phyloP scores from a whole-genome alignment of 2,329 filamentous ascomycete genomes.

The Cladosporium phlei region DNA sequence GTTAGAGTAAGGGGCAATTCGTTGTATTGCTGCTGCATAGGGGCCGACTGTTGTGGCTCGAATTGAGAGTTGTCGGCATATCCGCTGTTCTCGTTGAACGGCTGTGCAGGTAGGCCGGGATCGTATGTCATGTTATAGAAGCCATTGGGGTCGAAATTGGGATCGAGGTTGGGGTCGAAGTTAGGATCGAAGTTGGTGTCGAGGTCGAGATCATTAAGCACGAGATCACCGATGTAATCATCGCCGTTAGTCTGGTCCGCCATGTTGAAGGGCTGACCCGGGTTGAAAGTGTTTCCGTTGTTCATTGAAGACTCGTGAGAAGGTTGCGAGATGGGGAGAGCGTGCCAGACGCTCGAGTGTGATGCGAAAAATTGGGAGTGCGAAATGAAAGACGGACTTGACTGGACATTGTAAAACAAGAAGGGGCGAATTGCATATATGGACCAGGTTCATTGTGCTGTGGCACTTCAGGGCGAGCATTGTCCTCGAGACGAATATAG shows the following conservation, averaged over 20 bases:
- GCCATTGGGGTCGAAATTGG: no score
- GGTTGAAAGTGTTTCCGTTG: neutral
- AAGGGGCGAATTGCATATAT: neutral
- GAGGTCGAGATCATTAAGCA: neutral
- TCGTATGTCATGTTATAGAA: no score
- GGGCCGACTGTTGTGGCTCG: neutral
- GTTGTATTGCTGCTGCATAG: neutral
- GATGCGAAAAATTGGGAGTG: neutral
- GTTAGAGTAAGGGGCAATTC: neutral
- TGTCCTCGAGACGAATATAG: neutral
- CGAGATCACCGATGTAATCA: neutral
- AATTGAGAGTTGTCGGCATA: neutral
- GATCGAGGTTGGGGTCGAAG: no score
- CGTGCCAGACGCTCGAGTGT: constrained; percentile 8
- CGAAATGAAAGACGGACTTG: neutral
- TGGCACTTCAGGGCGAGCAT: neutral
- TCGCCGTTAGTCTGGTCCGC: neutral
- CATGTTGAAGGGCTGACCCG: neutral
- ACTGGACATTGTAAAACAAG: neutral
- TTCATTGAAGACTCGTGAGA: neutral
- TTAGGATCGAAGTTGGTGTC: neutral
- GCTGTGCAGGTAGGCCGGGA: no score
- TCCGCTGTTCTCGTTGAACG: neutral
- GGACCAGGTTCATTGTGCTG: neutral
- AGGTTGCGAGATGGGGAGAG: neutral